Conservation (phyloP, 2,329 filamentous ascomycete genomes). For the Penicillium sp. region DNA sequence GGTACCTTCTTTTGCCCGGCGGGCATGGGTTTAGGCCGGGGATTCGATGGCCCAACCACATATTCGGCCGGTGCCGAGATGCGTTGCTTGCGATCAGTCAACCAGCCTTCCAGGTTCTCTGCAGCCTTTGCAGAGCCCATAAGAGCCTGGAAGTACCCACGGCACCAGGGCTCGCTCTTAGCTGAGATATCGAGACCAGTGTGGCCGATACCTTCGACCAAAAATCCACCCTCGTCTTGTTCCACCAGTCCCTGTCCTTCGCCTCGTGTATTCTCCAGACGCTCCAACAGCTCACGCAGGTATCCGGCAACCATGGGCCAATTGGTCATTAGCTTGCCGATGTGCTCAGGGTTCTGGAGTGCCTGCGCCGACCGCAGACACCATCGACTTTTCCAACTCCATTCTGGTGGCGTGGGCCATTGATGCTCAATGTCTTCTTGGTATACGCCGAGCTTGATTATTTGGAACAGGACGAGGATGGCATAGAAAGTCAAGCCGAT, state of each 20-base stretch:
- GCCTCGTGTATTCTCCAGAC: constrained; percentile 65
- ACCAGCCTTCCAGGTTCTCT: constrained; percentile 77
- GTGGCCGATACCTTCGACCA: constrained; percentile 55
- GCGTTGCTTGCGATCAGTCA: constrained; percentile 65
- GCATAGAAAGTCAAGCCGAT: constrained; percentile 70
- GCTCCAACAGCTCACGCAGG: constrained; percentile 58
- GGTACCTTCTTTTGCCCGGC: constrained; percentile 61
- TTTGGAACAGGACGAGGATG: constrained; percentile 57
- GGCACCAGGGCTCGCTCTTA: constrained; percentile 79
- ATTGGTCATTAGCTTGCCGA: constrained; percentile 55
- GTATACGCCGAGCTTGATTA: constrained; percentile 64
- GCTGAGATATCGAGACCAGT: constrained; percentile 65
- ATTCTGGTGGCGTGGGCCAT: constrained; percentile 80
- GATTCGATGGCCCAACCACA: constrained; percentile 80
- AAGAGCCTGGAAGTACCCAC: constrained; percentile 79
- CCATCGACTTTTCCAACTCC: constrained; percentile 69
- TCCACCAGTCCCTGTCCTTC: constrained; percentile 67
- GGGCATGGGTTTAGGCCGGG: constrained; percentile 69
- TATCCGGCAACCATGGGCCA: constrained; percentile 66
- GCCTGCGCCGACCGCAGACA: constrained; percentile 63
- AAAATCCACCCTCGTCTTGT: constrained; percentile 51
- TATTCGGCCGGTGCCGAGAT: constrained; percentile 69
- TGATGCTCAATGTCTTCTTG: constrained; percentile 72
- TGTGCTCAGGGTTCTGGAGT: constrained; percentile 57
- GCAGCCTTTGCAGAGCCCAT: constrained; percentile 73